phyloP scores from a whole-genome alignment of 139 green algal species.

The Chlorella vulgaris region DNA sequence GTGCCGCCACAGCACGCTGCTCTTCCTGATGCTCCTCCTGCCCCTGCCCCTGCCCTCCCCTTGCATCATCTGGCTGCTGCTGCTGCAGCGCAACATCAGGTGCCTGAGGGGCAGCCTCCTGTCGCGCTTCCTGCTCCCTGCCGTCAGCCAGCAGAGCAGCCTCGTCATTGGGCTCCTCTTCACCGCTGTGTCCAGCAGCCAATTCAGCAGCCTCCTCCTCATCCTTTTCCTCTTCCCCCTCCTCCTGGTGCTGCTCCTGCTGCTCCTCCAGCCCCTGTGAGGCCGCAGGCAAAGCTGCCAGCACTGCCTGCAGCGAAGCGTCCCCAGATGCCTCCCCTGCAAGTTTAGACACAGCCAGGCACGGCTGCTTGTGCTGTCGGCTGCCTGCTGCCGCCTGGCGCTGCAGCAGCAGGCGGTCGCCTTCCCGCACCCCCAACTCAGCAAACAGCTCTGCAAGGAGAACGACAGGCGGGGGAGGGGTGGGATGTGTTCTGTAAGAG shows the following conservation, averaged over 20 bases:
- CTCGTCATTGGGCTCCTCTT: too few species aligned
- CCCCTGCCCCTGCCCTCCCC: constrained; percentile 3
- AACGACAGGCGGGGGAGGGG: neutral
- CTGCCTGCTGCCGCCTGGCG: neutral
- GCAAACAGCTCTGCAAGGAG: constrained; percentile 3
- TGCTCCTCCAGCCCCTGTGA: too few species aligned
- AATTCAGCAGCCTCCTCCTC: too few species aligned
- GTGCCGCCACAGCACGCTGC: neutral
- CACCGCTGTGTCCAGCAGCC: too few species aligned
- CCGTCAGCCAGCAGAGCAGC: too few species aligned
- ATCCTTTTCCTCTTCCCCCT: too few species aligned
- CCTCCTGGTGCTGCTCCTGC: too few species aligned
- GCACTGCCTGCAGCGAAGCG: neutral
- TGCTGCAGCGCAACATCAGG: neutral
- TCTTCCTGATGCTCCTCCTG: neutral
- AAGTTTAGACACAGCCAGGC: constrained; percentile 1
- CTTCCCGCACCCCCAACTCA: neutral
- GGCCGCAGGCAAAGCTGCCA: too few species aligned
- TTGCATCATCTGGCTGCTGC: neutral
- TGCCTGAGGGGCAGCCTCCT: neutral
- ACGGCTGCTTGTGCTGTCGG: neutral
- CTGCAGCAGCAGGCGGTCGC: constrained; percentile 6
- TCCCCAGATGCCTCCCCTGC: neutral
- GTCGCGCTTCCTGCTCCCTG: neutral
- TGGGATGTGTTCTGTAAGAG: too few species aligned